Conservation (phyloP, 2,329 filamentous ascomycete genomes). For the Aspergillus alliaceus region DNA sequence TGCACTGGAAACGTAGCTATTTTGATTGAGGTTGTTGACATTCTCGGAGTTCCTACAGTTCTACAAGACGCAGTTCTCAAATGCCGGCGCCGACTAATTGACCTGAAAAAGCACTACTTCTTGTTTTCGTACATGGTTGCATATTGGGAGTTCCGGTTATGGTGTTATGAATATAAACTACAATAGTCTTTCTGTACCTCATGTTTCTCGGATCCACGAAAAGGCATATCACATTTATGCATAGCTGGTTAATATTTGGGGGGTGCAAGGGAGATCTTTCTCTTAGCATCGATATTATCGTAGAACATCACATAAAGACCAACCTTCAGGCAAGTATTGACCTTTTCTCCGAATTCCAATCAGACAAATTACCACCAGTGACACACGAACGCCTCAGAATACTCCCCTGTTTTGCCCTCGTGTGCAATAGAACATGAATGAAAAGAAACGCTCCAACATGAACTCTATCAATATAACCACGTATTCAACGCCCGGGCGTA, state of each 20-base stretch:
- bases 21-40: conserved; percentile 26
- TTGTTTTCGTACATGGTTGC: background rate
- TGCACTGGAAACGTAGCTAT: background rate
- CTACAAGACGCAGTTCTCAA: conserved; percentile 37
- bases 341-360: background rate
- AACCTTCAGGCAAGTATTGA: background rate
- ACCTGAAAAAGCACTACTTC: background rate
- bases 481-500: background rate
- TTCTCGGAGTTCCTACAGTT: conserved; percentile 37
- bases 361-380: background rate
- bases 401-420: conserved; percentile 1
- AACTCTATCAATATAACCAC: conserved; percentile 2
- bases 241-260: background rate
- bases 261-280: background rate
- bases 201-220: background rate
- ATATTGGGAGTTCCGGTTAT: background rate
- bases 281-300: background rate
- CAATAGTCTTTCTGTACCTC: background rate
- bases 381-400: conserved; percentile 6
- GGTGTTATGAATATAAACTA: background rate
- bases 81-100: conserved; percentile 30
- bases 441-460: conserved; percentile 2
- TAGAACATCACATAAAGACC: background rate
- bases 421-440: conserved; percentile 1
- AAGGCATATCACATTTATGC: background rate